Evolutionary conservation across 2,329 filamentous ascomycete genomes (phyloP), one percentile per base, ranked within the genome.

Genomic region (Fusarium newnesense): DNA sequence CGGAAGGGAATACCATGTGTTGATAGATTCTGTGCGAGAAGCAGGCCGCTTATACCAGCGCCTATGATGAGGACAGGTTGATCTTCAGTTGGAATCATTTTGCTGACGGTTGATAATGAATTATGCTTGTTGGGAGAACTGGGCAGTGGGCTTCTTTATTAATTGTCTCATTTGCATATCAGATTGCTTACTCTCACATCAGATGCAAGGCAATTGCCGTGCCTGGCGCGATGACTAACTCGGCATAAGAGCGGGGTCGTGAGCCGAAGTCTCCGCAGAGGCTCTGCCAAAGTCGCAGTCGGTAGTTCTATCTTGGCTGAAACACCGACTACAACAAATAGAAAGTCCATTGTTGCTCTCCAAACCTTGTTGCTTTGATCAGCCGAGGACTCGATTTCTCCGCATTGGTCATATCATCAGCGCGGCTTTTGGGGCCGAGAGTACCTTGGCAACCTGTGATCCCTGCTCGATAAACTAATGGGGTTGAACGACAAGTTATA

Each of bases 1-100:
- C 79, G 83, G 73, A 85, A 88, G 9, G 83, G 77, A 10, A 86
- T 76, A 15, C 64, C 73, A n/a, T 76, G 65, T 32, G 73, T 79
- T 56, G 76, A 77, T 7, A 83, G 75, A 16, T 77, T 67, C 68
- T 84, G 81, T 7, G 82, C 82, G 10, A 84, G 81, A 9, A 83
- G 67, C 6, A 84, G 69, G 18, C 82, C 82, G 53, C 80, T 81
- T 60, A 83, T 77, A 4, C 82, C 82, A 18, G 81, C 82, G 28
- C 82, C 82, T 47, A 83, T 63, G 46, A 84, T 82, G 47, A 84
- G 73, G 10, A 83, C 75, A 5, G 39, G 80, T 76, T 12, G 59
- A n/a, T 46, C 54, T 42, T 34, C 18, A 16, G 42, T 58, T 4
- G 19, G 30, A 4, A 52, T 26, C 71, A 72, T 72, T 4, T 26